Conservation (phyloP, 192 early-diverging fungal species). For the Rhizoclosmatium globosum region DNA sequence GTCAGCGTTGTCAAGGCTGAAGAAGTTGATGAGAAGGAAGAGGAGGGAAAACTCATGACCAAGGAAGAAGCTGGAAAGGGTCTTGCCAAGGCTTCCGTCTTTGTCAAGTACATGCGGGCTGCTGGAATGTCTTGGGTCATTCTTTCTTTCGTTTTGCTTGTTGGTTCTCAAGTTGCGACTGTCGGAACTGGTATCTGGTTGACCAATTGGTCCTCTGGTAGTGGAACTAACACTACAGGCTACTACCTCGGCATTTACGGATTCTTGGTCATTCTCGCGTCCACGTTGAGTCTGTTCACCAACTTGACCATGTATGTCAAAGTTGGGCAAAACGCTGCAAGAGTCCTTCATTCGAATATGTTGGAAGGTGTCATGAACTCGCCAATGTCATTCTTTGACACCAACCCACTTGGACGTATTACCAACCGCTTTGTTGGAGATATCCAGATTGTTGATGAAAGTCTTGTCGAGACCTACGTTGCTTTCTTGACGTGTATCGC, state of each 20-base stretch:
- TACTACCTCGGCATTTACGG: conserved; percentile 67
- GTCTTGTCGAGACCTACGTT: conserved; percentile 38
- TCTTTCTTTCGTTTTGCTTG: conserved; percentile 56
- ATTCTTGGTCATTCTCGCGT: conserved; percentile 50
- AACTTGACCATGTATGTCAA: conserved; percentile 32
- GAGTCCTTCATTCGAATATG: conserved; percentile 37
- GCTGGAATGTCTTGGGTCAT: conserved; percentile 64
- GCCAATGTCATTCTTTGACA: conserved; percentile 67
- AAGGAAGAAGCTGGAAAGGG: conserved; percentile 80
- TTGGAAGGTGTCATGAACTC: conserved; percentile 47
- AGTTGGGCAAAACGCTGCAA: conserved; percentile 29
- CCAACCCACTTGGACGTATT: conserved; percentile 67
- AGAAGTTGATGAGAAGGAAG: background rate
- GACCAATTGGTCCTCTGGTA: conserved; percentile 24
- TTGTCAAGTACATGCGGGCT: conserved; percentile 73
- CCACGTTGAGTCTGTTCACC: conserved; percentile 1
- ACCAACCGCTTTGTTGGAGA: conserved; percentile 85
- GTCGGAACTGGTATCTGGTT: conserved; percentile 36
- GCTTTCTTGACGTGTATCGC: conserved; percentile 26
- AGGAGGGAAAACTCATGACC: conserved; percentile 59
- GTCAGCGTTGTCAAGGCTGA: background rate
- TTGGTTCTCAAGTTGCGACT: conserved; percentile 17
- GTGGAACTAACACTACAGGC: conserved; percentile 3
- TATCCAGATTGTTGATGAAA: conserved; percentile 69
- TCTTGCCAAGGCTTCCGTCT: conserved; percentile 72